Conservation (phyloP, 2,329 filamentous ascomycete species). For the Fonsecaea erecta region DNA sequence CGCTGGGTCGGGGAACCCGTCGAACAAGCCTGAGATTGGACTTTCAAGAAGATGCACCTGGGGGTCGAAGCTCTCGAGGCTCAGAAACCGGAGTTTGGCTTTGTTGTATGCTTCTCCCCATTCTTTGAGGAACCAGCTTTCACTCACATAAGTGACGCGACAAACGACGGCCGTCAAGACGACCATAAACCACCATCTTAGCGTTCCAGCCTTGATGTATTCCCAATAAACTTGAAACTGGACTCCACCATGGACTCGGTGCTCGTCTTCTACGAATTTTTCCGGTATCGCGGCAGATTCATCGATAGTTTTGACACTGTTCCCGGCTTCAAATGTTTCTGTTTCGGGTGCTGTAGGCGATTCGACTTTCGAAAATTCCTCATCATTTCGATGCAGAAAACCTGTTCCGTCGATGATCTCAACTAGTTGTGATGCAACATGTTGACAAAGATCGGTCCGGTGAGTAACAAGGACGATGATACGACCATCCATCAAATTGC, state of each 20-base stretch:
- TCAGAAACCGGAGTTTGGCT: constrained; percentile 38
- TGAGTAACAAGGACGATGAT: constrained; percentile 67
- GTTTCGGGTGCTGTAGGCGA: constrained; percentile 45
- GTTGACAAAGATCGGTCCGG: constrained; percentile 70
- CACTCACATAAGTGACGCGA: constrained; percentile 66
- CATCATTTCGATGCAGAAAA: constrained; percentile 49
- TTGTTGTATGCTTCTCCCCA: constrained; percentile 78
- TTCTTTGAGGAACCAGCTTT: constrained; percentile 81
- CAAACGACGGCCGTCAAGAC: constrained; percentile 64
- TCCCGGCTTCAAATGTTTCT: constrained; percentile 38
- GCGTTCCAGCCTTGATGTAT: constrained; percentile 79
- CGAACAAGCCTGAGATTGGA: constrained; percentile 46
- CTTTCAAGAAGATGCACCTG: constrained; percentile 34
- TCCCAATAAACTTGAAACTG: constrained; percentile 78
- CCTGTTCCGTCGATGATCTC: constrained; percentile 68
- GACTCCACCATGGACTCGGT: constrained; percentile 74
- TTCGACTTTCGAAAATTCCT: constrained; percentile 47
- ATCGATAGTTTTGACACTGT: constrained; percentile 35
- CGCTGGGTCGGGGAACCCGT: constrained; percentile 67
- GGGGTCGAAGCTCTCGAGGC: constrained; percentile 33
- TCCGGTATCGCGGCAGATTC: constrained; percentile 63
- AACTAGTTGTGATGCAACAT: constrained; percentile 74
- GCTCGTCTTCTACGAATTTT: constrained; percentile 80
- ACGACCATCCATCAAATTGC: constrained; percentile 59
- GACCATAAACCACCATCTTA: constrained; percentile 72